Percentiles rank a stretch among this genome's conserved stretches.
These are phyloP conservation scores for Thymus quinquecostatus DNA, from an alignment of 257 asterid genomes.

Conservation along the genomic window DNA sequence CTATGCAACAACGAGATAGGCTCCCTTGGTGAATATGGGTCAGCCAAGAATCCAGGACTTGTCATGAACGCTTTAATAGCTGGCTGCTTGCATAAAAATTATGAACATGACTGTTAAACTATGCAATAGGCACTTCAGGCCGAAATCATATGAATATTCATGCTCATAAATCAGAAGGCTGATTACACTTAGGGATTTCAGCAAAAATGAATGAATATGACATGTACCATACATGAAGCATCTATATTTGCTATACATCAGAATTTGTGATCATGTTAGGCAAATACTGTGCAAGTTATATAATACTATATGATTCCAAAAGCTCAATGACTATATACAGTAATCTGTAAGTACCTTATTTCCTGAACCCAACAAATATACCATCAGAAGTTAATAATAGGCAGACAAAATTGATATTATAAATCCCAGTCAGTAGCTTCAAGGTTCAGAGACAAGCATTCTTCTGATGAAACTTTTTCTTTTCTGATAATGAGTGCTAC, in stretches of 20 bases:
- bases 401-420: not conserved
- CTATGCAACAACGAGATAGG: constrained; percentile 70
- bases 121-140: constrained; percentile 14
- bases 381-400: not conserved
- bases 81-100: constrained; percentile 52
- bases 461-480: not conserved
- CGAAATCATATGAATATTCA: constrained; percentile 2
- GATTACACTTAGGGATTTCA: not conserved
- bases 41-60: constrained; percentile 83
- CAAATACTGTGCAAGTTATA: not conserved
- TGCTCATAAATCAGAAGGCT: constrained; percentile 15
- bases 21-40: constrained; percentile 79
- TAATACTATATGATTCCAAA: too few species aligned
- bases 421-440: not conserved
- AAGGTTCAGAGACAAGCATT: not conserved
- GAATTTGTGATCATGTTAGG: not conserved
- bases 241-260: constrained; percentile 1
- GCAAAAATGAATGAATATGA: constrained; percentile 5
- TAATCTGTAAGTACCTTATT: not conserved
- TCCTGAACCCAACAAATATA: not conserved
- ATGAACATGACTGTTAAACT: constrained; percentile 26
- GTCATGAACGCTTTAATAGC: constrained; percentile 56
- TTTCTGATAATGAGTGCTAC: not conserved
- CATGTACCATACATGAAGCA: not conserved
- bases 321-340: too few species aligned